Evolutionary conservation across 108 stramenopile species (phyloP).

Genomic region (Aurantiochytrium sp.): DNA sequence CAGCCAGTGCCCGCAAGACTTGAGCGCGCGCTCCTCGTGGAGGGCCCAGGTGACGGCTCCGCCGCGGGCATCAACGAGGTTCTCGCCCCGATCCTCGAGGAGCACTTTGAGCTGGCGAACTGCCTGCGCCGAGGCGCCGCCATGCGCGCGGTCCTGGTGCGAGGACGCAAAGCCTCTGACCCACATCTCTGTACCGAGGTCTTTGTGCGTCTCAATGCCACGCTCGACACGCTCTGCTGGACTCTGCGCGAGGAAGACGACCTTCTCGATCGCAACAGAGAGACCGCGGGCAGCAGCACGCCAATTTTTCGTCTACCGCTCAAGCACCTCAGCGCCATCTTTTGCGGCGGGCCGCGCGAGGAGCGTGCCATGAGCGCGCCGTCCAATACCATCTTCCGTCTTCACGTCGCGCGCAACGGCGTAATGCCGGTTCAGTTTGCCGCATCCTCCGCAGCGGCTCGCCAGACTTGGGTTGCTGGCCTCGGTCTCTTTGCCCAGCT

Average conservation of each 20-base stretch:
- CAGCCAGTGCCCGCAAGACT: no score
- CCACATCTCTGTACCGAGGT: neutral
- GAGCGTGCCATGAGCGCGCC: neutral
- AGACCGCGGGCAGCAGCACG: neutral
- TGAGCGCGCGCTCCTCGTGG: neutral
- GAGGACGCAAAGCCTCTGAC: neutral
- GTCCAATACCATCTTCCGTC: neutral
- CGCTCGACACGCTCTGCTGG: neutral
- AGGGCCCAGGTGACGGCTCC: neutral
- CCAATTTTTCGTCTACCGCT: neutral
- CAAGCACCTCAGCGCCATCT: neutral
- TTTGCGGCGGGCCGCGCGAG: neutral
- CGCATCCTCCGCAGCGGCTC: neutral
- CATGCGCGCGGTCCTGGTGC: neutral
- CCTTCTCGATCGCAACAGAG: neutral
- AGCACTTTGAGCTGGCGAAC: neutral
- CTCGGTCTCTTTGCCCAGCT: neutral
- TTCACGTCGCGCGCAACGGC: neutral
- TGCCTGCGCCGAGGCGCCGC: neutral
- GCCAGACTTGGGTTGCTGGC: neutral
- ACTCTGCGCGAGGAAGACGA: neutral
- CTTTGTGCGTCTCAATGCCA: neutral
- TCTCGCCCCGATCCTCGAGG: neutral
- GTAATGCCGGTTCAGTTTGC: neutral
- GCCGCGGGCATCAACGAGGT: neutral